Evolutionary conservation across 129 eudicot species (phyloP), one percentile per base, ranked within the genome.

Genomic region (sunflower (Helianthus annuus)): DNA sequence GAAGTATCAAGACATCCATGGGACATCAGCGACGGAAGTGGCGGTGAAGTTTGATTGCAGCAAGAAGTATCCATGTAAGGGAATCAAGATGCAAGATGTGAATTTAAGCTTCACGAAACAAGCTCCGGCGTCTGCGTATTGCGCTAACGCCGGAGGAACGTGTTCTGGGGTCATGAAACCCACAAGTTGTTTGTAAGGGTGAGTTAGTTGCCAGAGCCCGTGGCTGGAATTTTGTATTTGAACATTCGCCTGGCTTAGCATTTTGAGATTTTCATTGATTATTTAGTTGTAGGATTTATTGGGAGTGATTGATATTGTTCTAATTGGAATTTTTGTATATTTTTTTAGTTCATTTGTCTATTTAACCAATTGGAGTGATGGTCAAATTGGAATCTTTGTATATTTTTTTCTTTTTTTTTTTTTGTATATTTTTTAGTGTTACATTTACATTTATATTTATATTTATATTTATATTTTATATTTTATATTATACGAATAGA

Each of bases 41-140:
- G 93, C 89, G 4, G 77, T 87, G 73, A 82, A 49, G 68, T 71
- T 87, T 6, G 85, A 76, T 27, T 87, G 93, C 53, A 87, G 93
- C 55, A 72, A 80, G 48, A 68, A 44, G 29, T 40, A 81, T 64
- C 89, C 87, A 3, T 87, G 93, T 56, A 15, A 48, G 7, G 83
- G 81, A 22, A 84, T 87, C 46, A 79, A 22, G 16, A 65, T 87
- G 81, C 82, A 82, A 63, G 80, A 77, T 52, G 87, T 87, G 64
- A 70, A 77, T 46, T 78, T 87, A 48, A 77, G 58, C 16, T 84
- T 65, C 49, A 77, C 13, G 66, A 72, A 77, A 44, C 13, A 54
- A 42, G 15, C 19, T 16, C 56, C 65, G 4, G 85, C 89, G 0
- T 40, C 77, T 12, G 68, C 87, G 0, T 76, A 74, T 7, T 87